Base-by-base conservation (phyloP, 208 protist genomes). In the Acanthamoeba quina region DNA sequence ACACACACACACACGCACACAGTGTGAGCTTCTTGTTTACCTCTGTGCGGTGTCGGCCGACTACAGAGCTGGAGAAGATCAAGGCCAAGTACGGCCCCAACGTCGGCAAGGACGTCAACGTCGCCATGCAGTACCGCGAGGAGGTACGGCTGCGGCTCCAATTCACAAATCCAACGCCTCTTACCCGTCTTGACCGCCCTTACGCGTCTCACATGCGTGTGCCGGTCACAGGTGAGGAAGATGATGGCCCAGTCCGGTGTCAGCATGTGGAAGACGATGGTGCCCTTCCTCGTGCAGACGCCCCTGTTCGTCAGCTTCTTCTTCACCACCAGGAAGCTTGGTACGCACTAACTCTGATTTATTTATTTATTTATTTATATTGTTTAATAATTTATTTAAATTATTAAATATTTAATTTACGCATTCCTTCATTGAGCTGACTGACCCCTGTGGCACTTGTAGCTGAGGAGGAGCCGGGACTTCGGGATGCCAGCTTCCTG, bases 211-310 rank as follows among this genome's bases (percentile, higher is more conserved):
- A 37, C 31, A 37, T 29, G 26, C 66, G 0, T 41, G 13, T 74
- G 31, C 13, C 11, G 13, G 13, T n/a, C 31, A 13, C 70, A 78
- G 70, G 41, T 78, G 70, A 21, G 70, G 70, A 37, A 47, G 34
- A 13, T 31, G 41, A 78, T 78, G 70, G 24, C 29, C 26, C 70
- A 78, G 70, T 78, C 70, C 17, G 41, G 41, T 13, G 70, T 44
- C 37, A 78, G 41, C 70, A 78, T 78, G 70, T 47, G 31, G 70
- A 78, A 78, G 70, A 44, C 70, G 34, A 78, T 78, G 31, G 70
- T 78, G 70, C 70, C 70, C 19, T 37, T 78, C 19, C 5, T 78
- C 19, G 70, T 78, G n/a, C 70, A 78, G 34, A 78, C 70, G 15
- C 70, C 70, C 15, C 15, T 78, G 10, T 78, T 78, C 41, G 19